Evolutionary conservation across 2,329 filamentous ascomycete genomes (phyloP).

Genomic region (Fusarium euwallaceae): DNA sequence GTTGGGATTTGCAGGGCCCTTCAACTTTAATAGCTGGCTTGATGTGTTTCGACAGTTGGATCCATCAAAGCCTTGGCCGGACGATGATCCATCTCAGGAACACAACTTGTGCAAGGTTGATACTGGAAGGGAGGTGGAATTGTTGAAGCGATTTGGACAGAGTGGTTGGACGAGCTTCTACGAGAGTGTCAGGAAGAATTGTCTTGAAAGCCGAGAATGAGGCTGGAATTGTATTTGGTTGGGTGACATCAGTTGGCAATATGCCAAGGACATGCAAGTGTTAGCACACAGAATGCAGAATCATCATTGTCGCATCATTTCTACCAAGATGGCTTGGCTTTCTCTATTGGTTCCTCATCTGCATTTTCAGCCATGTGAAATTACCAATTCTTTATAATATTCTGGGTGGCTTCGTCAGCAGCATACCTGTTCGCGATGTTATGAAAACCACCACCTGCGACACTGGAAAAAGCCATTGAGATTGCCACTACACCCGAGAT

Average conservation of each 20-base stretch:
- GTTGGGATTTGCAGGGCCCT: constrained; percentile 11
- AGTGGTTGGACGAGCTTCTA: constrained; percentile 1
- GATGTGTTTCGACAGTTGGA: neutral
- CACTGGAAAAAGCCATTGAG: neutral
- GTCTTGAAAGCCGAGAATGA: neutral
- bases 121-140: neutral
- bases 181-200: neutral
- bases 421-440: neutral
- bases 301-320: neutral
- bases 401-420: neutral
- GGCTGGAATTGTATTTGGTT: neutral
- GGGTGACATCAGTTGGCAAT: neutral
- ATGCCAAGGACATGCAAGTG: neutral
- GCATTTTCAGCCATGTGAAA: neutral
- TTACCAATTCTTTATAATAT: neutral
- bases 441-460: neutral
- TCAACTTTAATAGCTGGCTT: constrained; percentile 18
- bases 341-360: neutral
- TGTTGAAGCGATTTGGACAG: constrained; percentile 3
- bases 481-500: neutral
- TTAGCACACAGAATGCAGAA: neutral
- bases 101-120: constrained; percentile 2
- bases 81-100: constrained; percentile 5
- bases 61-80: neutral
- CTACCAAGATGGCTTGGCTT: neutral